Evolutionary conservation across 192 early-diverging fungal species (phyloP).

Genomic region (Chytriomyces sp.): DNA sequence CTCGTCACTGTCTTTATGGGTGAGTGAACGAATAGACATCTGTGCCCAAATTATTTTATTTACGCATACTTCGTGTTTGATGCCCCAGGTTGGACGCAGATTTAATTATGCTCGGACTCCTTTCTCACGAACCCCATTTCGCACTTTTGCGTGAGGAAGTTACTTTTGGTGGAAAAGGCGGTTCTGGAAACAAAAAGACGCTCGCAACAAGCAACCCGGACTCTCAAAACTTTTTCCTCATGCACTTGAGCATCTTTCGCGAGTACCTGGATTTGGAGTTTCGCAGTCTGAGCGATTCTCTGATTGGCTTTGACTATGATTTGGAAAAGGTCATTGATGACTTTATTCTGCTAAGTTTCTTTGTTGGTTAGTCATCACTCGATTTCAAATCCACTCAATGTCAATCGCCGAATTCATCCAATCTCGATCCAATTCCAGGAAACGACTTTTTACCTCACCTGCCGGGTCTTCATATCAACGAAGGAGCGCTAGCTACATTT

Average conservation of each 20-base stretch:
- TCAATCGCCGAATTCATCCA: background rate
- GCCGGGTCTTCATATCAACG: constrained; percentile 91
- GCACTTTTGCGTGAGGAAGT: constrained; percentile 95
- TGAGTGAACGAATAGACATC: constrained; percentile 32
- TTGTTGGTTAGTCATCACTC: constrained; percentile 72
- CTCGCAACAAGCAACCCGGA: constrained; percentile 66
- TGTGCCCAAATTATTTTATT: background rate
- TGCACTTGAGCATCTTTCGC: constrained; percentile 78
- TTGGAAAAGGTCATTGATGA: constrained; percentile 94
- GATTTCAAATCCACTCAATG: background rate
- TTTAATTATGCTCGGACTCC: constrained; percentile 95
- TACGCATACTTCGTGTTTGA: background rate
- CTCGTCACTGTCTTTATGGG: constrained; percentile 91
- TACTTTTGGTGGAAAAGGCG: constrained; percentile 65
- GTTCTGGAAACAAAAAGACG: constrained; percentile 61
- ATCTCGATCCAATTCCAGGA: constrained; percentile 4
- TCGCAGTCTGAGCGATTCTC: constrained; percentile 53
- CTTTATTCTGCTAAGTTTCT: constrained; percentile 96
- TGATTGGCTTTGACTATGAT: constrained; percentile 77
- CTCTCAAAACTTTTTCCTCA: constrained; percentile 63
- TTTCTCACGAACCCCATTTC: constrained; percentile 97
- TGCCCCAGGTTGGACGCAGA: constrained; percentile 80
- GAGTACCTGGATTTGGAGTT: constrained; percentile 93
- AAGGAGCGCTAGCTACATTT: constrained; percentile 89
- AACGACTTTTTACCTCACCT: constrained; percentile 98